Evolutionary conservation across 2,329 filamentous ascomycete genomes (phyloP).

Genomic region (Colletotrichum viniferum): DNA sequence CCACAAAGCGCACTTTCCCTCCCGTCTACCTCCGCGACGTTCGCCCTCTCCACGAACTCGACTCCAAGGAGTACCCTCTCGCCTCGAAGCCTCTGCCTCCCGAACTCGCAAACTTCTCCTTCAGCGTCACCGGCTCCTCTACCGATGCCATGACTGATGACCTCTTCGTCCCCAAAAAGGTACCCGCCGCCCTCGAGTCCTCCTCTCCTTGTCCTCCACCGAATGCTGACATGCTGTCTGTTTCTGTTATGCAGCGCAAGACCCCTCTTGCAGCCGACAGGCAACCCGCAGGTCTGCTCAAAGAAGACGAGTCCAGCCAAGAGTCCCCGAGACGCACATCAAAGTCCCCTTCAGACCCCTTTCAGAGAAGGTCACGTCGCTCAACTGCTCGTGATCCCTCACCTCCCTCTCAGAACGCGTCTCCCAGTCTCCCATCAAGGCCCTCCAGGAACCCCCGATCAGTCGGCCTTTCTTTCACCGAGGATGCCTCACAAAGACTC

Average conservation of each 20-base stretch:
- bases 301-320: constrained; percentile 32
- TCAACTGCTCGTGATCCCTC: constrained; percentile 36
- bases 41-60: constrained; percentile 71
- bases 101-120: constrained; percentile 77
- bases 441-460: constrained; percentile 4
- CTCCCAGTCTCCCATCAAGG: constrained; percentile 29
- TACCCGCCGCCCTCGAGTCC: neutral
- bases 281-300: constrained; percentile 10
- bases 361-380: constrained; percentile 35
- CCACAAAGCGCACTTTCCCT: constrained; percentile 83
- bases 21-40: constrained; percentile 81
- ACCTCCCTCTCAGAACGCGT: constrained; percentile 33
- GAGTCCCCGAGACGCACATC: constrained; percentile 29
- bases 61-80: constrained; percentile 89
- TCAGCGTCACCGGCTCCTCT: constrained; percentile 65
- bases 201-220: neutral
- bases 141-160: constrained; percentile 1
- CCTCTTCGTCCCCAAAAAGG: constrained; percentile 8
- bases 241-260: constrained; percentile 3
- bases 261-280: constrained; percentile 3
- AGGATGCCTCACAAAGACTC: constrained; percentile 41
- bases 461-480: constrained; percentile 24
- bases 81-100: constrained; percentile 82
- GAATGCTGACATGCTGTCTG: neutral
- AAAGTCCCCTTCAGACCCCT: constrained; percentile 28